Conservation (phyloP, 805 yeast species). For the Lipomyces kockii region DNA sequence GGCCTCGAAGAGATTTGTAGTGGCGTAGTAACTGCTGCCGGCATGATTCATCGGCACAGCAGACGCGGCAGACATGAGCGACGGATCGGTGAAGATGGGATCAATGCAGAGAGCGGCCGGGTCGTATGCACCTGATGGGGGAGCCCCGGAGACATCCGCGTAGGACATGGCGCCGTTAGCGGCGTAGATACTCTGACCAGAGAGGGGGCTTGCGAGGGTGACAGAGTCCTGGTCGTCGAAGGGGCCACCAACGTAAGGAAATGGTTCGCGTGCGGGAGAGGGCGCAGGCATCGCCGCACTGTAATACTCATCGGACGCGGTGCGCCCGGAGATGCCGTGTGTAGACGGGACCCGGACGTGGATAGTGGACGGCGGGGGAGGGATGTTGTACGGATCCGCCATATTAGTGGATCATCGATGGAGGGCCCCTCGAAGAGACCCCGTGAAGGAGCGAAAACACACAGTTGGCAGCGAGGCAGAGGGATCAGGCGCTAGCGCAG, state of each 20-base stretch:
- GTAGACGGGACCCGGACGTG: constrained; percentile 1
- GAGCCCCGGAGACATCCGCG: constrained; percentile 4
- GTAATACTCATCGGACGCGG: constrained; percentile 3
- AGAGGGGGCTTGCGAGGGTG: not conserved
- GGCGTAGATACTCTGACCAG: not conserved
- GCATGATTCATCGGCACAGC: constrained; percentile 4
- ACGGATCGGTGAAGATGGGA: constrained; percentile 10
- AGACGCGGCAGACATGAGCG: constrained; percentile 1
- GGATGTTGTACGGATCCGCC: constrained; percentile 4
- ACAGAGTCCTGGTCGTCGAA: not conserved
- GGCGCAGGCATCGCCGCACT: constrained; percentile 4
- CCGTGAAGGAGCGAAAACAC: not conserved
- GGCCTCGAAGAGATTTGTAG: constrained; percentile 10
- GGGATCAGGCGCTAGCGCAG: constrained; percentile 1
- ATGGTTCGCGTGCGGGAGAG: not conserved
- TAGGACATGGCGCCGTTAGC: not conserved
- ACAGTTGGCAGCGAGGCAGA: not conserved
- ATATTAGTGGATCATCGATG: constrained; percentile 5
- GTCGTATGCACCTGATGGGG: not conserved
- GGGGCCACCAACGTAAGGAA: not conserved
- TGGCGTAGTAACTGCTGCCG: constrained; percentile 10
- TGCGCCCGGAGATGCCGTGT: not conserved
- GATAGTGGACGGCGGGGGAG: not conserved
- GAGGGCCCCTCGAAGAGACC: constrained; percentile 2
- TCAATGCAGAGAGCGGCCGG: constrained; percentile 7